Evolutionary conservation across 257 asterid species (phyloP), one percentile per base, ranked within the genome.

Genomic region (Handroanthus guayacan): DNA sequence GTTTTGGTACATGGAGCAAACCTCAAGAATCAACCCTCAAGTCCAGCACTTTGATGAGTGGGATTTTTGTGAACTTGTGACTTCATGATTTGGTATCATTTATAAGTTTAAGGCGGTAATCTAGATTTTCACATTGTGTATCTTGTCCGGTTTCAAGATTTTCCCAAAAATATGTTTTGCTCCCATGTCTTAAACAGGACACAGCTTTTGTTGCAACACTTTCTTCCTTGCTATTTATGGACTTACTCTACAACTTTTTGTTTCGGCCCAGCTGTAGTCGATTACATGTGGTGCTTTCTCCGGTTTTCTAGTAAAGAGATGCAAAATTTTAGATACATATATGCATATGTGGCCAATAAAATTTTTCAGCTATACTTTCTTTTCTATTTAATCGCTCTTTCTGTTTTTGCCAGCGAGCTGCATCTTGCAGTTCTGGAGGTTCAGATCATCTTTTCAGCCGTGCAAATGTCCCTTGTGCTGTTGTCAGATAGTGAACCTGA

Each of bases 381-480:
- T 57, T 57, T 43, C 62, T 25, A 3, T 13, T 34, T 50, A 43
- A 36, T 13, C 43, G 5, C 10, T 6, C 58, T 70, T 0, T 36
- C 41, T 50, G n/a, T 45, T 54, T 36, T 38, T 51, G n/a, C 10
- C 86, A 89, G 95, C 85, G 9, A 79, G 68, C 62, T 91, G 97
- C 88, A 86, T 91, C 39, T 69, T 87, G 84, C 83, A 84, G 83
- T 82, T 83, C 34, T 91, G 97, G 97, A 71, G 41, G 67, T 91
- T 76, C 64, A 79, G 82, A 78, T 83, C 89, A 10, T 80, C 90
- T 0, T 58, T 87, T 54, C 69, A 70, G 50, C 84, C 86, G 5
- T 91, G 97, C 78, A 89, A 87, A 78, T 91, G 97, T 36, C 97
- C 97, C 4, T 58, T 89, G 67, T 91, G 97, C 61, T 74, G 82